Conservation (phyloP, 148 eudicot species). For the Persicaria maculosa region DNA sequence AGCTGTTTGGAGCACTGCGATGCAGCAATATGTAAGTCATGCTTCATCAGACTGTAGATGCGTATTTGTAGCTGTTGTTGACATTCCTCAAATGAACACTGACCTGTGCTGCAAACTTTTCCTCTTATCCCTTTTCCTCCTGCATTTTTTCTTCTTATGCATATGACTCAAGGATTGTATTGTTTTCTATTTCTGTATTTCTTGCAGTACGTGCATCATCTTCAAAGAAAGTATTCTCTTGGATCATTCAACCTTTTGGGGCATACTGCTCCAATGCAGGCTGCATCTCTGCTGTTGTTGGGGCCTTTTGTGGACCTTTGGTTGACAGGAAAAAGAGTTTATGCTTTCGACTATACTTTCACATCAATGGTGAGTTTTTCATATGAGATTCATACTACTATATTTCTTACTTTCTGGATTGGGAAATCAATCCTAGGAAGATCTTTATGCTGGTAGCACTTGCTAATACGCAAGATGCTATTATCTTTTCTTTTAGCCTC, state of each 20-base stretch:
- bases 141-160: too few relatives aligned
- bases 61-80: too few relatives aligned
- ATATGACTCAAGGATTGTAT: too few relatives aligned
- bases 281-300: constrained; percentile 32
- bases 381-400: neutral
- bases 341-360: constrained; percentile 26
- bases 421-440: too few relatives aligned
- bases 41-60: neutral
- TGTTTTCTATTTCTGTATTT: constrained; percentile 15
- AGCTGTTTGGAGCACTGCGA: constrained; percentile 31
- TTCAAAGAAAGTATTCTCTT: constrained; percentile 37
- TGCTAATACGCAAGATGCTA: too few relatives aligned
- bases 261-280: constrained; percentile 42
- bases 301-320: constrained; percentile 38
- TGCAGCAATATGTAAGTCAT: constrained; percentile 33
- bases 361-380: constrained; percentile 25
- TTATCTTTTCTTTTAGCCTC: too few relatives aligned
- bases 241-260: constrained; percentile 42
- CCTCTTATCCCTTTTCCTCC: too few relatives aligned
- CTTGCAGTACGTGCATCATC: constrained; percentile 46
- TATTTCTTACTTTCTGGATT: too few relatives aligned
- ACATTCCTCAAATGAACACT: too few relatives aligned
- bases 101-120: too few relatives aligned
- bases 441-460: too few relatives aligned
- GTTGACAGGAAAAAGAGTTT: constrained; percentile 30